Evolutionary conservation across 1,284 basidiomycete genomes (phyloP), one percentile per base, ranked within the genome.

Genomic region (Abortiporus biennis): DNA sequence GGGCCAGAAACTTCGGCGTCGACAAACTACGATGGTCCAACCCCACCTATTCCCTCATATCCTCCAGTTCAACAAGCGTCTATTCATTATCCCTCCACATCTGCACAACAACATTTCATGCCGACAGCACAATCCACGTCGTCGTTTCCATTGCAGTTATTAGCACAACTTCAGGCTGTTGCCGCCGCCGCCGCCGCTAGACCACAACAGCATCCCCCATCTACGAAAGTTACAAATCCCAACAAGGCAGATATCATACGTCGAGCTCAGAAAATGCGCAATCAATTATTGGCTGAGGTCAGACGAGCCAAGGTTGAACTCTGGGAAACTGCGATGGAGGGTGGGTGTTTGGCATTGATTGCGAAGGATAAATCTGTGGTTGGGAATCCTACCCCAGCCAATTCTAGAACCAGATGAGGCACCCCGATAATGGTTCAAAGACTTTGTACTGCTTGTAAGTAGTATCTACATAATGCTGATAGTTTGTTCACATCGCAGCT

Each of bases 281-380:
- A 60, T 42, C 65, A 74, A 49, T 52, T 88, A 31, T 62, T 63
- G 40, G 61, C 63, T n/a, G 78, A 81, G 59, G 62, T 87, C 40
- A 69, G 78, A 43, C 65, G 65, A 38, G 73, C 78, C 17, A 79
- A 80, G 54, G 66, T 75, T 17, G 76, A 81, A 54, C 59, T 85
- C 39, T 86, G 85, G 85, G 81, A 85, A 61, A 72, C 73, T 38
- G 80, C 78, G 33, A 71, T 88, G 42, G 85, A 88, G 61, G 76
- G 82, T 50, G 82, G 79, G 22, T 78, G 76, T 44, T 64, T 88
- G 52, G 65, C 71, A 24, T 69, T 76, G 47, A 53, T 85, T 38
- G 61, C 52, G 43, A 71, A 68, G 57, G 66, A 72, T 9, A 40
- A 32, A 25, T 13, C n/a, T n/a, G n/a, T n/a, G n/a, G n/a, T n/a